Evolutionary conservation across 192 early-diverging fungal species (phyloP).

Genomic region (Rhizophagus clarus): DNA sequence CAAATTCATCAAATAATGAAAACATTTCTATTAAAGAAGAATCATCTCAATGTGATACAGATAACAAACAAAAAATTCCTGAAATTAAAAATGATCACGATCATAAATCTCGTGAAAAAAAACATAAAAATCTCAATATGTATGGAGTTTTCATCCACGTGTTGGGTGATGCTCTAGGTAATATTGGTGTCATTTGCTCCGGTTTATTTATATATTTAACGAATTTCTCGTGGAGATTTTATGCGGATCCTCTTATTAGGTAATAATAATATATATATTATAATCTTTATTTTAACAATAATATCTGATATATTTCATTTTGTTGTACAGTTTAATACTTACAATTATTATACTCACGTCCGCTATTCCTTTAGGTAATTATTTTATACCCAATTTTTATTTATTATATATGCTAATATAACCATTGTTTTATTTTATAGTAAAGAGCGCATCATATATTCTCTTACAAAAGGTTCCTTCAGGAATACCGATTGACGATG

Average conservation of each 20-base stretch:
- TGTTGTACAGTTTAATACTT: slow-evolving; percentile 51
- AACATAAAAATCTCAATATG: slow-evolving; percentile 54
- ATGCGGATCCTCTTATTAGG: slow-evolving; percentile 85
- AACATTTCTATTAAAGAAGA: background rate
- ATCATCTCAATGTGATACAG: background rate
- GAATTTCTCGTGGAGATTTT: slow-evolving; percentile 69
- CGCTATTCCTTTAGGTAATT: slow-evolving; percentile 47
- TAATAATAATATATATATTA: slow-evolving; percentile 18
- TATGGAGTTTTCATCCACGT: slow-evolving; percentile 84
- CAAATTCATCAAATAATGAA: slow-evolving; percentile 25
- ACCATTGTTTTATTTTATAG: slow-evolving; percentile 24
- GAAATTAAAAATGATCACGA: slow-evolving; percentile 40
- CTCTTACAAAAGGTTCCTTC: slow-evolving; percentile 81
- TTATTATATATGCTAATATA: background rate
- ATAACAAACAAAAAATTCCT: background rate
- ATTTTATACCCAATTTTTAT: background rate
- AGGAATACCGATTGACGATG: slow-evolving; percentile 61
- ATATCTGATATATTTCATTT: background rate
- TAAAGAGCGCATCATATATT: slow-evolving; percentile 69
- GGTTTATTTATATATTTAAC: slow-evolving; percentile 77
- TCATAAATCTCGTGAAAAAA: slow-evolving; percentile 34
- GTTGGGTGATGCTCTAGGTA: slow-evolving; percentile 86
- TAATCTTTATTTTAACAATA: too few relatives aligned
- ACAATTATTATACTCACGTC: slow-evolving; percentile 62
- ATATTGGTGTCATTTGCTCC: slow-evolving; percentile 82